Percentiles rank a stretch among this genome's conserved stretches.
Conservation (phyloP, 768 basidiomycete species). For the Phanerochaete carnosa region DNA sequence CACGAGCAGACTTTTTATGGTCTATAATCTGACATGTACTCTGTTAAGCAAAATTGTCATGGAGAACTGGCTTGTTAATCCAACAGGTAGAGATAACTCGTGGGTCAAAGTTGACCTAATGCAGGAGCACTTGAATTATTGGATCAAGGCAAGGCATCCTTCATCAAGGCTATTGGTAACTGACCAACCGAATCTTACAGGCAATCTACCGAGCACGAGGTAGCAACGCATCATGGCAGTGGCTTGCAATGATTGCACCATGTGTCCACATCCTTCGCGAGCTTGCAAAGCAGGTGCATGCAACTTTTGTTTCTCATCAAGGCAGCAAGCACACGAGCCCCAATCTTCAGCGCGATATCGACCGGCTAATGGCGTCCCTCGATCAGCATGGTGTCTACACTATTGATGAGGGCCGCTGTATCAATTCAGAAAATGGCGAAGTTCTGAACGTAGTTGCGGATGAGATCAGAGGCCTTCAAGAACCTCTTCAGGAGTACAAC, state of each 20-base stretch:
- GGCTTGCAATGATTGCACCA: constrained; percentile 30
- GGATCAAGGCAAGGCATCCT: constrained; percentile 26
- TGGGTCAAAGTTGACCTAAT: constrained; percentile 30
- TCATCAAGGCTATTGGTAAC: not conserved
- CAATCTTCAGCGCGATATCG: constrained; percentile 29
- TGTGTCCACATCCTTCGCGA: constrained; percentile 25
- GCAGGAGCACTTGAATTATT: constrained; percentile 33
- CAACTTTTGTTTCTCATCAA: constrained; percentile 24
- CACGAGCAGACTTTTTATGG: too few relatives aligned
- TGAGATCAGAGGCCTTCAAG: constrained; percentile 18
- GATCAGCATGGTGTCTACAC: constrained; percentile 21
- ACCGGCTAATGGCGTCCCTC: constrained; percentile 21
- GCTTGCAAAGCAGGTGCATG: constrained; percentile 24
- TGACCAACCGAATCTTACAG: constrained; percentile 9
- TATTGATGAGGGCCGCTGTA: constrained; percentile 14
- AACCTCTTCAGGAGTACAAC: constrained; percentile 28
- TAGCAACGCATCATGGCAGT: constrained; percentile 32
- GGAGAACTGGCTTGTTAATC: constrained; percentile 34
- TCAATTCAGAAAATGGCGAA: constrained; percentile 15
- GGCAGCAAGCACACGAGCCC: constrained; percentile 29
- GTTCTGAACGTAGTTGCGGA: constrained; percentile 17
- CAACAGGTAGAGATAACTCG: constrained; percentile 18
- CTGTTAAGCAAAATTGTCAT: constrained; percentile 12
- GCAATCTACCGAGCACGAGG: constrained; percentile 30
- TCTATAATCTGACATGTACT: not conserved